Percentiles rank a stretch among this genome's conserved stretches.
phyloP scores from a whole-genome alignment of 2,329 filamentous ascomycete species.

The Aspergillus ibericus region DNA sequence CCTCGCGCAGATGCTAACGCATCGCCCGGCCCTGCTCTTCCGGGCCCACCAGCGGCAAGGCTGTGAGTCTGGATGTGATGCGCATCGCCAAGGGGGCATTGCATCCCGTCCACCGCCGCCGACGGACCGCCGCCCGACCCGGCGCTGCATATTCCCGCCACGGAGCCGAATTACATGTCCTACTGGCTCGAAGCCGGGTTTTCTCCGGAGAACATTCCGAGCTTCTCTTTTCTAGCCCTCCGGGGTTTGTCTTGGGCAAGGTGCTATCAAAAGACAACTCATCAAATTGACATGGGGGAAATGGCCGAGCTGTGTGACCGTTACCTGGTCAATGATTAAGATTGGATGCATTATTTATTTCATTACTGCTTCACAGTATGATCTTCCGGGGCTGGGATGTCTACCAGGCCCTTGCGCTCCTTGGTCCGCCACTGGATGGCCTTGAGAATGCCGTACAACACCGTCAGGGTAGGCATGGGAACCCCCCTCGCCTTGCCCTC shows the following conservation, averaged over 20 bases:
- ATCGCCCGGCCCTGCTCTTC: too few relatives aligned
- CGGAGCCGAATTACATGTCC: too few relatives aligned
- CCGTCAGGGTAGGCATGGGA: constrained; percentile 26
- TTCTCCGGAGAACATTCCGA: too few relatives aligned
- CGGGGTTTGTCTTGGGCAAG: neutral
- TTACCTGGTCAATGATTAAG: too few relatives aligned
- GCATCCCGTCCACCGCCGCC: neutral
- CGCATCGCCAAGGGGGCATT: neutral
- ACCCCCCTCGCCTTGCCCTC: constrained; percentile 53
- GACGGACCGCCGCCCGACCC: neutral
- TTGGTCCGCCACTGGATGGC: constrained; percentile 29
- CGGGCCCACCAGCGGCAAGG: neutral
- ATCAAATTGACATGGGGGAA: neutral
- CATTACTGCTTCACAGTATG: constrained; percentile 1
- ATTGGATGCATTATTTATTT: neutral
- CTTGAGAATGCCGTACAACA: constrained; percentile 30
- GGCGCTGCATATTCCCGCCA: neutral
- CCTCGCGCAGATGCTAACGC: too few relatives aligned
- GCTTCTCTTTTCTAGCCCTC: neutral
- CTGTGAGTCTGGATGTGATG: neutral
- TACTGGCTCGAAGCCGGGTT: too few relatives aligned
- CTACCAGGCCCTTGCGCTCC: constrained; percentile 21
- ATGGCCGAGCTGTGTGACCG: too few relatives aligned
- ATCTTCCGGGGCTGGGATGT: constrained; percentile 10
- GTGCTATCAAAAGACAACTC: neutral